Conservation (phyloP, 1,139 yeast species). For the Blastobotrys indianensis region DNA sequence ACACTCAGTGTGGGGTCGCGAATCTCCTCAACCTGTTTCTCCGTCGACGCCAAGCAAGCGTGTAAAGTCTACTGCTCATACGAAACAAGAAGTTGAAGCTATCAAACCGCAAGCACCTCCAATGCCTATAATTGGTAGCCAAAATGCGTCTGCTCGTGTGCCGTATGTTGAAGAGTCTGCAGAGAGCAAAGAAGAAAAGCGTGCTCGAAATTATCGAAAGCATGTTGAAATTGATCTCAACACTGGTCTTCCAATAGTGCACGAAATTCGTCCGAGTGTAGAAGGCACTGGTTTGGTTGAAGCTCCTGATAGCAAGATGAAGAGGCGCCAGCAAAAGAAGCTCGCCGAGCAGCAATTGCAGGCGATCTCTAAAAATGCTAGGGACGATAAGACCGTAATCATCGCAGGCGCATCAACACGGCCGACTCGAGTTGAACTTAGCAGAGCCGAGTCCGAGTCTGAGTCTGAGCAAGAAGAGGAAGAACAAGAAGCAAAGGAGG, state of each 20-base stretch:
- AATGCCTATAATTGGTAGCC: neutral
- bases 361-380: slow-evolving; percentile 14
- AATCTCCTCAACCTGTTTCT: too few species aligned
- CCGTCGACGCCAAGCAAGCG: too few species aligned
- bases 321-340: slow-evolving; percentile 20
- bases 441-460: slow-evolving; percentile 7
- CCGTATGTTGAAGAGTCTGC: too few species aligned
- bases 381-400: slow-evolving; percentile 12
- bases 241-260: slow-evolving; percentile 7
- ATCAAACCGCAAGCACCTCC: neutral
- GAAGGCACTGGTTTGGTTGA: slow-evolving; percentile 3
- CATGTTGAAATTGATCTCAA: slow-evolving; percentile 1
- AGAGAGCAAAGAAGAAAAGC: too few species aligned
- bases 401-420: slow-evolving; percentile 3
- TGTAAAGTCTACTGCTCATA: too few species aligned
- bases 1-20: too few species aligned
- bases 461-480: too few species aligned
- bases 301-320: slow-evolving; percentile 9
- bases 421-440: neutral
- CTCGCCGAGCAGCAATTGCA: slow-evolving; percentile 18
- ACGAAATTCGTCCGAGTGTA: slow-evolving; percentile 3
- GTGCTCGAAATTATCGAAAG: neutral
- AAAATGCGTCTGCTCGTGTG: neutral
- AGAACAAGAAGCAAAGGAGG: slow-evolving; percentile 11
- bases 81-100: too few species aligned